These are phyloP conservation scores for Dothideomycetes sp. DNA, from an alignment of 2,329 filamentous ascomycete genomes.

Conservation along the genomic window DNA sequence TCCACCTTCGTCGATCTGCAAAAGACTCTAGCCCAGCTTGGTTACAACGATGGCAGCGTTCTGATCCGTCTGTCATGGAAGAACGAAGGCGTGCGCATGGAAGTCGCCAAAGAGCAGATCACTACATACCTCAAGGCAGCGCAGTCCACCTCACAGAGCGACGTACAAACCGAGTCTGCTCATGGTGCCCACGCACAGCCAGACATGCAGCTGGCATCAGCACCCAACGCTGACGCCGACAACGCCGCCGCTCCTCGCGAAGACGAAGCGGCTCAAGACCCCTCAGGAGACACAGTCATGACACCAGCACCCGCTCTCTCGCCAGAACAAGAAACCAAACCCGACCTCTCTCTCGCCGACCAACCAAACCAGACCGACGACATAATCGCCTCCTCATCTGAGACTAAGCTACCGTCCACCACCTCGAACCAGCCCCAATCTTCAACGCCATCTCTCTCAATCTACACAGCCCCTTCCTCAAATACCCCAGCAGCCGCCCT, in stretches of 20 bases:
- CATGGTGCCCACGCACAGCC: conserved; percentile 22
- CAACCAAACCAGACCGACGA: conserved; percentile 17
- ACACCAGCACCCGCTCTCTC: conserved; percentile 17
- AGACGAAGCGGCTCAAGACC: conserved; percentile 19
- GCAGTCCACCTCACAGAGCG: conserved; percentile 30
- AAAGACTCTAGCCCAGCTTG: conserved; percentile 78
- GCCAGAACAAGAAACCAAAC: conserved; percentile 14
- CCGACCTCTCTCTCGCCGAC: conserved; percentile 16
- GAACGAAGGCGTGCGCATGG: conserved; percentile 66
- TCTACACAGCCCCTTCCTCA: conserved; percentile 71
- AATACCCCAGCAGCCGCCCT: conserved; percentile 64
- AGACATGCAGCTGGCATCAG: conserved; percentile 16
- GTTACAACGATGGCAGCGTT: conserved; percentile 74
- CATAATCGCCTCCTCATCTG: conserved; percentile 23
- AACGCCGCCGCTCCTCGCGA: conserved; percentile 18
- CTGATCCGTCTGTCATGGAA: conserved; percentile 70
- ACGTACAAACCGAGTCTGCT: conserved; percentile 19
- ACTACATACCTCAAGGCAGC: conserved; percentile 45
- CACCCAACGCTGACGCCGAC: conserved; percentile 19
- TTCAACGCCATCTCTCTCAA: conserved; percentile 20
- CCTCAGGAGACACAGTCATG: conserved; percentile 20
- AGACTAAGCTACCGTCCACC: conserved; percentile 15
- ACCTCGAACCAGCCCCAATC: conserved; percentile 9
- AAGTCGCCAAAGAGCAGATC: conserved; percentile 78
- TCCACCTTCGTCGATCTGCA: conserved; percentile 72